These are phyloP conservation scores for Chrysoporthe deuterocubensis DNA, from an alignment of 2,329 filamentous ascomycete genomes.

Conservation along the genomic window DNA sequence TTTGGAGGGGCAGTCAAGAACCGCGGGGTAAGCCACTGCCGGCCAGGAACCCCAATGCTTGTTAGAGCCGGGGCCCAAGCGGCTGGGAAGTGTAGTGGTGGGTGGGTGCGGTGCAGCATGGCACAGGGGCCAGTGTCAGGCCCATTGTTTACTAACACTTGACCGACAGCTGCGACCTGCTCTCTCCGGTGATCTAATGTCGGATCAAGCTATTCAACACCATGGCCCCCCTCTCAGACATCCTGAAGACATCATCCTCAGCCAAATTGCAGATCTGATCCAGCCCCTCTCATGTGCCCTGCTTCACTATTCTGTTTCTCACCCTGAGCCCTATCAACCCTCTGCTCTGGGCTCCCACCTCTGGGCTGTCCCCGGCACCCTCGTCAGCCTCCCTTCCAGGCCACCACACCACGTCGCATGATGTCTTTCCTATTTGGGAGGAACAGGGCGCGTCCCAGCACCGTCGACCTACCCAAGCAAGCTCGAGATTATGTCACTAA, in stretches of 20 bases:
- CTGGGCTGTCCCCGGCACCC: conserved; percentile 20
- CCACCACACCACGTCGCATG: conserved; percentile 22
- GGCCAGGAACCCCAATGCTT: neutral
- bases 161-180: neutral
- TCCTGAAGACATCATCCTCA: neutral
- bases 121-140: neutral
- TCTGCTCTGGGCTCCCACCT: conserved; percentile 13
- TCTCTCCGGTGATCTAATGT: conserved; percentile 6
- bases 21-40: conserved; percentile 24
- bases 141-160: conserved; percentile 15
- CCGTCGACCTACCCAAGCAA: conserved; percentile 59
- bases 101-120: neutral
- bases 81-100: neutral
- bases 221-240: conserved; percentile 3
- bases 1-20: conserved; percentile 27
- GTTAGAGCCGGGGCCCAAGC: neutral
- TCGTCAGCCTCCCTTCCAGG: neutral
- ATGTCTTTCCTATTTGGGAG: conserved; percentile 62
- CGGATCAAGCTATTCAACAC: neutral
- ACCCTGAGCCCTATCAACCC: conserved; percentile 4
- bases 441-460: conserved; percentile 53
- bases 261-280: neutral
- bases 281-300: neutral
- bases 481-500: conserved; percentile 58
- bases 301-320: neutral